Evolutionary conservation across 164 flowering plant genomes (phyloP).

Genomic region (Magnolia sinica): DNA sequence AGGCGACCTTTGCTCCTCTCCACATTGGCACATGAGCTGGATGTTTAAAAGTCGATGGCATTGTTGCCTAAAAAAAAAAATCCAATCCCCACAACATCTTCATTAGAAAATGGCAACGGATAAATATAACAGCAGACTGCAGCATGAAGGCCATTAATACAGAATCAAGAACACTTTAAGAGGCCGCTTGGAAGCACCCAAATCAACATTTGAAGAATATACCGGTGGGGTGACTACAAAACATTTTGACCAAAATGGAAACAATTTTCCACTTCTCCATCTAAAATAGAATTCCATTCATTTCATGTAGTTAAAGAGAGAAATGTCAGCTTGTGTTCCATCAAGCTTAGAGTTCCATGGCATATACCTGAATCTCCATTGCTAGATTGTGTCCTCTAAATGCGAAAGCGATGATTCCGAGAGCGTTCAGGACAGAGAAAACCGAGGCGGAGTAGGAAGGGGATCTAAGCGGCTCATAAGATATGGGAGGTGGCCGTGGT

Average conservation of each 20-base stretch:
- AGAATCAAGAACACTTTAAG: no score
- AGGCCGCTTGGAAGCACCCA: no score
- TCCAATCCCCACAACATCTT: background rate
- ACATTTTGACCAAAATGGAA: no score
- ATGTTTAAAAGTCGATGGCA: constrained; percentile 98
- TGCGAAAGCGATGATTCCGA: constrained; percentile 91
- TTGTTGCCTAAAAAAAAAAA: constrained; percentile 60
- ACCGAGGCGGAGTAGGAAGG: constrained; percentile 59
- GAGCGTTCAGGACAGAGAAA: constrained; percentile 78
- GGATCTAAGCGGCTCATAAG: constrained; percentile 68
- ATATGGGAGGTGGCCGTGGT: constrained; percentile 69
- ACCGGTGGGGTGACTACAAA: no score
- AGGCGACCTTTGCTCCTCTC: constrained; percentile 98
- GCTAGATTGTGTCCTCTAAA: constrained; percentile 94
- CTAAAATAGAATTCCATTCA: no score
- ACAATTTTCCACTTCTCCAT: no score
- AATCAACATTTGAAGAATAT: no score
- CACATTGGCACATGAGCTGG: constrained; percentile 99
- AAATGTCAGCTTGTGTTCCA: background rate
- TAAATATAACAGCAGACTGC: no score
- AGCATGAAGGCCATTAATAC: no score
- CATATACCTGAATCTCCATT: constrained; percentile 88
- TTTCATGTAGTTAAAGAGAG: no score
- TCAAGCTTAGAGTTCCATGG: background rate
- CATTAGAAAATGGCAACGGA: background rate